Conservation (phyloP, 75 land plant species). For the Selaginella tamariscina region DNA sequence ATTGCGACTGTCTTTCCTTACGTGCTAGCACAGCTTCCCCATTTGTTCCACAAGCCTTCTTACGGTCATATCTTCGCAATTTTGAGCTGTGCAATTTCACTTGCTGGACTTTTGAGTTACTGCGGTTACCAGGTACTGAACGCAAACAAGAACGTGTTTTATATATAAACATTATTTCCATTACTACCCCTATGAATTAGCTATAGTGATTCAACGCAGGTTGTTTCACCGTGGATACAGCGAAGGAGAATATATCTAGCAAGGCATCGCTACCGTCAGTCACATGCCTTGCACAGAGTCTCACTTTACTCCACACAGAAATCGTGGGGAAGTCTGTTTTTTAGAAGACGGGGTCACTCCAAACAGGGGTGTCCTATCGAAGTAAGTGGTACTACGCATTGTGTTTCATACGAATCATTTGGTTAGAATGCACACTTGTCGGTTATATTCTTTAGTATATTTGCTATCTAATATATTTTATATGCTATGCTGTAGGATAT, state of each 20-base stretch:
- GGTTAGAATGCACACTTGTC: too few relatives aligned
- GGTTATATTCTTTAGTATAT: background rate
- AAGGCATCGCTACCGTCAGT: background rate
- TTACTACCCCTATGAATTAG: background rate
- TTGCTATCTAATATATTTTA: background rate
- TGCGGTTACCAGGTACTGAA: constrained; percentile 11
- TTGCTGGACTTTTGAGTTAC: background rate
- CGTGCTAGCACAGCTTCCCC: constrained; percentile 2
- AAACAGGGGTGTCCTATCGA: constrained; percentile 1
- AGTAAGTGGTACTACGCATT: too few relatives aligned
- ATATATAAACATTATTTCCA: background rate
- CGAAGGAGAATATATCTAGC: background rate
- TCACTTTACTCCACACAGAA: background rate
- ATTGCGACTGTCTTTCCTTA: constrained; percentile 13
- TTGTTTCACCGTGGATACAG: constrained; percentile 6
- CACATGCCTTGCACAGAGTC: constrained; percentile 6
- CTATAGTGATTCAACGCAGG: background rate
- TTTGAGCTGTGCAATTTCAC: background rate
- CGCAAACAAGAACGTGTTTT: too few relatives aligned
- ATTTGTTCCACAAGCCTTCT: background rate
- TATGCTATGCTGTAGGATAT: background rate
- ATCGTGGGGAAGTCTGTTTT: constrained; percentile 6
- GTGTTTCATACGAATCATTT: too few relatives aligned
- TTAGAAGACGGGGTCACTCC: background rate
- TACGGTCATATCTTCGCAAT: background rate